These are phyloP conservation scores for Aspergillus wentii DNA, from an alignment of 495 filamentous ascomycete species.

Conservation along the genomic window DNA sequence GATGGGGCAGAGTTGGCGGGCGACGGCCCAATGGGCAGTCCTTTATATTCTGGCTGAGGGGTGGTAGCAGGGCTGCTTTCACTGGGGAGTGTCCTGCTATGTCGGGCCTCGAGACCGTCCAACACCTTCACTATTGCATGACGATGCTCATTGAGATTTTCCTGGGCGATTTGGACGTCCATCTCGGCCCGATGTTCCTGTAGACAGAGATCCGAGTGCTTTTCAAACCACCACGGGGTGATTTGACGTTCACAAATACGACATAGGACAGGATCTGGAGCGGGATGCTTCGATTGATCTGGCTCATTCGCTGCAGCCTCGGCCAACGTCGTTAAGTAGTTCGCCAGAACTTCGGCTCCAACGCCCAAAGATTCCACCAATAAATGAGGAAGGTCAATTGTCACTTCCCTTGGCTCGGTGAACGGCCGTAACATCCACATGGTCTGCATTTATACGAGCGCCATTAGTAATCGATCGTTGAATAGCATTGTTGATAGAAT, in stretches of 20 bases:
- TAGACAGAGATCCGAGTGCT: slow-evolving; percentile 92
- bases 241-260: slow-evolving; percentile 97
- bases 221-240: slow-evolving; percentile 99
- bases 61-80: slow-evolving; percentile 45
- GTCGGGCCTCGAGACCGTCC: slow-evolving; percentile 82
- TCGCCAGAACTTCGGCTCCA: slow-evolving; percentile 89
- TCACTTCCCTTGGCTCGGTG: slow-evolving; percentile 80
- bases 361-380: slow-evolving; percentile 92
- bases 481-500: not conserved
- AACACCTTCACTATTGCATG: slow-evolving; percentile 94
- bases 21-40: slow-evolving; percentile 76
- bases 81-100: slow-evolving; percentile 57
- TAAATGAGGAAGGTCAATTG: slow-evolving; percentile 86
- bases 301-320: slow-evolving; percentile 83
- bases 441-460: slow-evolving; percentile 53
- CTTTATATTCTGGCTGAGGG: slow-evolving; percentile 82
- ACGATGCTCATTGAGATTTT: slow-evolving; percentile 87
- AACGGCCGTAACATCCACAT: slow-evolving; percentile 99
- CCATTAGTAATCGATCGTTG: not conserved
- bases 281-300: slow-evolving; percentile 79
- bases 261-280: slow-evolving; percentile 84
- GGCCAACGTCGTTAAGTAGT: slow-evolving; percentile 84
- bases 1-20: slow-evolving; percentile 44
- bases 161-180: slow-evolving; percentile 93
- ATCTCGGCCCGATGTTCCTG: slow-evolving; percentile 96